phyloP scores from a whole-genome alignment of 176 grass and related monocot genomes.

The Hyparrhenia diplandra region DNA sequence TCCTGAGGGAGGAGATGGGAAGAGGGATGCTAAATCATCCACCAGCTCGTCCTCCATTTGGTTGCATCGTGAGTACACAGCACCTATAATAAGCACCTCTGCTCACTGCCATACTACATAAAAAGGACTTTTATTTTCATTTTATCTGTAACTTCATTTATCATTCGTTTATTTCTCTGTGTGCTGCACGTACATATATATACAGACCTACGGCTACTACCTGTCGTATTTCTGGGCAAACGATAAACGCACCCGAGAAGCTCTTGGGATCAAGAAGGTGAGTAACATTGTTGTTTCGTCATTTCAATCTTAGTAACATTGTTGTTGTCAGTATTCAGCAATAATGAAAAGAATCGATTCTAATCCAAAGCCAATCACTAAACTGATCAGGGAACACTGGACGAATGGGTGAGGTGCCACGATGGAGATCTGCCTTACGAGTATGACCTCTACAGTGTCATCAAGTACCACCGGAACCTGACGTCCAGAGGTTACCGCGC shows the following conservation, averaged over 20 bases:
- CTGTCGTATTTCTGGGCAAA: neutral
- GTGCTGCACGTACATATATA: neutral
- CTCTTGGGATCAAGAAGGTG: constrained; percentile 21
- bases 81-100: neutral
- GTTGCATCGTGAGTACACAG: neutral
- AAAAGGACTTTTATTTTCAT: neutral
- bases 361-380: accelerated
- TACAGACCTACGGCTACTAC: constrained; percentile 1
- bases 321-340: too few species aligned
- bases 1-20: neutral
- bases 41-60: neutral
- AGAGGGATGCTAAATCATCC: neutral
- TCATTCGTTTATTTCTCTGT: neutral
- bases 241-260: neutral
- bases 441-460: neutral
- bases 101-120: neutral
- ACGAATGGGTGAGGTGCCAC: constrained; percentile 45
- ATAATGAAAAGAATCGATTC: too few species aligned
- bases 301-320: neutral
- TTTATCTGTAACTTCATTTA: neutral
- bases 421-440: constrained; percentile 20
- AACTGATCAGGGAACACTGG: constrained; percentile 33
- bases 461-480: constrained; percentile 42
- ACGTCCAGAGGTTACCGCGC: constrained; percentile 37
- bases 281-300: neutral